Evolutionary conservation across 169 alveolate genomes (phyloP).

Genomic region (Eimeria praecox): DNA sequence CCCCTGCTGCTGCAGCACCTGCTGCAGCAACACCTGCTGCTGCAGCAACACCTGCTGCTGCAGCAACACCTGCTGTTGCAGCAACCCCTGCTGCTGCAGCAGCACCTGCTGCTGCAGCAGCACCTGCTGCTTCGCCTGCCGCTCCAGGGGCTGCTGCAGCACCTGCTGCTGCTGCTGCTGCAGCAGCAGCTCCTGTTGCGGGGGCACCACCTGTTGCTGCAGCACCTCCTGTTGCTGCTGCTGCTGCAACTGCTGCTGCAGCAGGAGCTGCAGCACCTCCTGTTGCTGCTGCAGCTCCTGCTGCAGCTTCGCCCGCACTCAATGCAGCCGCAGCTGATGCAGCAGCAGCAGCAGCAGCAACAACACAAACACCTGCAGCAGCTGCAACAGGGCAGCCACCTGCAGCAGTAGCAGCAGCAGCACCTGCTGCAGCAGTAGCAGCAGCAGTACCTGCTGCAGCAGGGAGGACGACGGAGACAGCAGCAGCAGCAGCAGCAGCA

Average conservation of each 20-base stretch:
- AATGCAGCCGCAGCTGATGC: neutral
- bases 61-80: neutral
- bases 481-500: conserved; percentile 49
- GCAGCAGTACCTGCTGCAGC: conserved; percentile 21
- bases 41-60: neutral
- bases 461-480: neutral
- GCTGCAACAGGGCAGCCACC: neutral
- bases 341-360: conserved; percentile 33
- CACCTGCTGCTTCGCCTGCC: conserved; percentile 18
- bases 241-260: neutral
- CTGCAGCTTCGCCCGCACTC: conserved; percentile 14
- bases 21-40: conserved; percentile 48
- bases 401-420: neutral
- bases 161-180: conserved; percentile 9
- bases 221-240: neutral
- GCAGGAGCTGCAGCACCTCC: neutral
- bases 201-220: neutral
- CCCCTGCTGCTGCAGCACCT: neutral
- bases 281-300: neutral
- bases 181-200: conserved; percentile 39
- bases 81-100: neutral
- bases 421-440: conserved; percentile 45
- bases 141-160: conserved; percentile 20
- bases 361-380: neutral
- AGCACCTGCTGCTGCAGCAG: neutral